Base-by-base conservation (phyloP, 257 asterid species). In the Echium plantagineum region DNA sequence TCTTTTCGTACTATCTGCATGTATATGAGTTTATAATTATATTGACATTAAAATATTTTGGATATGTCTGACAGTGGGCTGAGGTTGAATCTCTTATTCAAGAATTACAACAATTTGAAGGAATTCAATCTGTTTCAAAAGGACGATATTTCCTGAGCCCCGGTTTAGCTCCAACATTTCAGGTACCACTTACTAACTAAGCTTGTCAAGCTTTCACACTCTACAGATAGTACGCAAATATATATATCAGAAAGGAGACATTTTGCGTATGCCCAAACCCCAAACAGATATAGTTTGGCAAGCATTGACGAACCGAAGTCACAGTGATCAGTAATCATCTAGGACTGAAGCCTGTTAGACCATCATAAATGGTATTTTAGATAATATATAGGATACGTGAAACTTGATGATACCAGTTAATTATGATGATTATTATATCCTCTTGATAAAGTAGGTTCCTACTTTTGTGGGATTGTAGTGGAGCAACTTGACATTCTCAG, bases 141-240 rank as follows among this genome's bases (percentile, higher is more conserved):
- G 96, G 96, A 26, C 75, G 93, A 15, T 83, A 82, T 69, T 91
- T 85, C 67, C 55, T 85, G 83, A 91, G 98, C 73, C 96, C 96
- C 26, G 98, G 96, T 74, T 78, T 88, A 85, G 93, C 94, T 38
- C 98, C 98, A 54, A 85, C 96, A 5, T 91, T 91, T 81, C 95
- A 91, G 96, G 98, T 87, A 57, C 13, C 53, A 26, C 55, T 57
- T 68, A 24, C 9, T 4, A 52, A 16, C 4, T 17, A 15, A 52
- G 19, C 18, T 52, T 52, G 55, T 5, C 21, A 42, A 42, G 49
- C 55, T 52, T 52, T 52, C 12, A 52, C 21, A 19, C 57, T n/a
- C 15, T 10, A 19, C 22, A 18, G 17, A 52, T 52, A 18, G 5
- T 52, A 7, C 18, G 19, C 21, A 52, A 3, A 12, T 3, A 22